These are phyloP conservation scores for Curvularia sp. DNA, from an alignment of 2,329 filamentous ascomycete species.

Conservation along the genomic window DNA sequence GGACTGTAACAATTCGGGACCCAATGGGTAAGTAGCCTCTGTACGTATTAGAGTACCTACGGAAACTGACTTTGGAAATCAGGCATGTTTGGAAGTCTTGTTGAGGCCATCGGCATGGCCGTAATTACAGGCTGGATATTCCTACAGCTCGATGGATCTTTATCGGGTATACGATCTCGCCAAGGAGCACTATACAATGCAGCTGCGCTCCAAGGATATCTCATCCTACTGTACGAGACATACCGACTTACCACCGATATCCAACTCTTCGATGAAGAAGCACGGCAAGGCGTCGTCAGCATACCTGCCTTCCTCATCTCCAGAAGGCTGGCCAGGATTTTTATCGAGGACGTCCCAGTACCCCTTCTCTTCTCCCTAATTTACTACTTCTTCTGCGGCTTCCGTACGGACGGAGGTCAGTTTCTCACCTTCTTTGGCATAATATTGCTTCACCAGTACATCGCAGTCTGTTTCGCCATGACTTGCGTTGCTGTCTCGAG, in stretches of 20 bases:
- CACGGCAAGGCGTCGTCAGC: constrained; percentile 73
- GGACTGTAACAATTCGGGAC: constrained; percentile 76
- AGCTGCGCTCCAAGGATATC: constrained; percentile 74
- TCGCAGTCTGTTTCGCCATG: constrained; percentile 74
- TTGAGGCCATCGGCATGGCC: constrained; percentile 74
- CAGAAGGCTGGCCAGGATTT: constrained; percentile 70
- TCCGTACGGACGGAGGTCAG: constrained; percentile 66
- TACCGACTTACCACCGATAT: constrained; percentile 79
- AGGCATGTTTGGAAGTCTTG: constrained; percentile 68
- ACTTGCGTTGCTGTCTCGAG: constrained; percentile 70
- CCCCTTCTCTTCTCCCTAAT: constrained; percentile 74
- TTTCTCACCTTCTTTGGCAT: constrained; percentile 77
- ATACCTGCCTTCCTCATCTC: constrained; percentile 74
- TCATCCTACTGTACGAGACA: constrained; percentile 77
- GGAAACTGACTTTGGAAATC: background rate
- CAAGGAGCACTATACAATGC: constrained; percentile 76
- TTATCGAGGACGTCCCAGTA: constrained; percentile 75
- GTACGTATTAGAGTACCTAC: background rate
- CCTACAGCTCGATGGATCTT: constrained; percentile 67
- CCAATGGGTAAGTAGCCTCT: constrained; percentile 64
- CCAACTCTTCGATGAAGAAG: constrained; percentile 76
- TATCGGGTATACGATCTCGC: constrained; percentile 75
- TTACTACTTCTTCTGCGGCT: constrained; percentile 80
- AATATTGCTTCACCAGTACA: constrained; percentile 73
- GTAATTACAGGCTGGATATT: constrained; percentile 78